Percentiles rank a stretch among this genome's conserved stretches.
Conservation (phyloP, 2,329 filamentous ascomycete species). For the Myriosclerotinia scirpicola region DNA sequence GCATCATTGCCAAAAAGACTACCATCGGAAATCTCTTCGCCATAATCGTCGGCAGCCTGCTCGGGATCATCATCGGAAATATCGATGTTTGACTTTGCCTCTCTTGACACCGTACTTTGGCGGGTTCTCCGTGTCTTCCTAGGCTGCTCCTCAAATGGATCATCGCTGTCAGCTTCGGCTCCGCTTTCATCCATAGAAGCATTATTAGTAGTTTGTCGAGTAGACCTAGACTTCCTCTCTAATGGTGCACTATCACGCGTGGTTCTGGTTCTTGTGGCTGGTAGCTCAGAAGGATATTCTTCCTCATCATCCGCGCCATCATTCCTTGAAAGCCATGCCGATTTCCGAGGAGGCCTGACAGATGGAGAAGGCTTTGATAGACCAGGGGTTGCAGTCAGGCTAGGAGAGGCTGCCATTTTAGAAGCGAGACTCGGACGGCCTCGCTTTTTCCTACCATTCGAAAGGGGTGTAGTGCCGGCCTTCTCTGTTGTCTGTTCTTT, state of each 20-base stretch:
- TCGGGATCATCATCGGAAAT: not conserved
- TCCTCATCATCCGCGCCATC: slow-evolving; percentile 29
- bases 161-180: slow-evolving; percentile 7
- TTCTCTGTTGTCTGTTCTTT: slow-evolving; percentile 22
- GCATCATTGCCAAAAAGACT: slow-evolving; percentile 16
- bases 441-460: slow-evolving; percentile 28
- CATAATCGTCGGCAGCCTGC: not conserved
- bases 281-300: slow-evolving; percentile 8
- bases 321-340: slow-evolving; percentile 36
- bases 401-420: slow-evolving; percentile 2
- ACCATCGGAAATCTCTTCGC: slow-evolving; percentile 13
- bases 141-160: slow-evolving; percentile 1
- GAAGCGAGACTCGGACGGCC: slow-evolving; percentile 21
- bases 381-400: not conserved
- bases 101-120: not conserved
- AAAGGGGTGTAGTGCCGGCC: not conserved
- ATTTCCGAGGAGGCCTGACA: slow-evolving; percentile 33
- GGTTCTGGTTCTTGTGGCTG: slow-evolving; percentile 7
- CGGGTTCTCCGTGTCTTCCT: not conserved
- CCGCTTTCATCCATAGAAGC: not conserved
- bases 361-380: slow-evolving; percentile 23
- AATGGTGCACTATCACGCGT: not conserved
- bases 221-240: slow-evolving; percentile 1
- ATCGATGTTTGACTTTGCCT: not conserved
- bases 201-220: not conserved